Evolutionary conservation across 495 filamentous ascomycete genomes (phyloP).

Genomic region (Trichoderma reesei): DNA sequence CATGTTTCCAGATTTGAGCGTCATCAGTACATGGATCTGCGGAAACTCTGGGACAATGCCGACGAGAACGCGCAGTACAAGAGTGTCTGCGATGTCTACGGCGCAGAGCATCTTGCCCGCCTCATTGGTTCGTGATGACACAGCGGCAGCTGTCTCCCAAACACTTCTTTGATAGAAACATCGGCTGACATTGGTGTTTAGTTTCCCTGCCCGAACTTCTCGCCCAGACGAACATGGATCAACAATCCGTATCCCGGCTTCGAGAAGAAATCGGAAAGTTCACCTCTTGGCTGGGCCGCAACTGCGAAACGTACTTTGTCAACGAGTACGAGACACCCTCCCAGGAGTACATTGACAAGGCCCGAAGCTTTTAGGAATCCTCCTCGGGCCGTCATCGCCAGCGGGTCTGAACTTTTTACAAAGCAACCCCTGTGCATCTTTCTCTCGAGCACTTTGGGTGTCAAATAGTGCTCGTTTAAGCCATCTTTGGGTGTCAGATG

Average conservation of each 20-base stretch:
- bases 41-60: slow-evolving; percentile 48
- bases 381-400: no score
- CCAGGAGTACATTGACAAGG: slow-evolving; percentile 38
- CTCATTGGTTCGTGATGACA: slow-evolving; percentile 62
- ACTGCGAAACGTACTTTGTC: slow-evolving; percentile 64
- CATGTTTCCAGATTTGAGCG: slow-evolving; percentile 64
- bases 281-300: slow-evolving; percentile 66
- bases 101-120: slow-evolving; percentile 80
- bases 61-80: slow-evolving; percentile 46
- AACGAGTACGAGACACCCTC: slow-evolving; percentile 59
- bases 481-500: no score
- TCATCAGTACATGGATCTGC: slow-evolving; percentile 66
- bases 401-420: no score
- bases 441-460: no score
- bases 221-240: slow-evolving; percentile 95
- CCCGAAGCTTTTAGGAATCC: slow-evolving; percentile 4
- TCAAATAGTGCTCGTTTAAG: no score
- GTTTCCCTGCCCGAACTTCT: slow-evolving; percentile 88
- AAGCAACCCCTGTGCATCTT: no score
- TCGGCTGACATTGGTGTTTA: slow-evolving; percentile 26
- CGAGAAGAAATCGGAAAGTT: slow-evolving; percentile 80
- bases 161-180: neutral
- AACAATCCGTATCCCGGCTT: slow-evolving; percentile 73
- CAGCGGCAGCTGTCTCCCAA: neutral
- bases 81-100: slow-evolving; percentile 68